Base-by-base conservation (phyloP, 768 basidiomycete species). In the Sporobolomyces roseus region DNA sequence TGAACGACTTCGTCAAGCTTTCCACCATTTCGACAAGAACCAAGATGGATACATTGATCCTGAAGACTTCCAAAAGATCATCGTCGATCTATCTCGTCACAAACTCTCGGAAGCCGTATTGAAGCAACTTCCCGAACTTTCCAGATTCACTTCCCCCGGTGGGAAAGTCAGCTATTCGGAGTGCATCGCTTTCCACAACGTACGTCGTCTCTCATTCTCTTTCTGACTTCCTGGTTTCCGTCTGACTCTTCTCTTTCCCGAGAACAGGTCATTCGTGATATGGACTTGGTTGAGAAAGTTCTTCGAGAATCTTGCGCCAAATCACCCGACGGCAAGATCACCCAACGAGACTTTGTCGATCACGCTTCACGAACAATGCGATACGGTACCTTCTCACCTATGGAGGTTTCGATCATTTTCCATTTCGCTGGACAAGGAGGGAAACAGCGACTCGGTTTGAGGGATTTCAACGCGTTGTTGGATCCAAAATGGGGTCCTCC, bases 331-430 rank as follows among this genome's bases (percentile, higher is more conserved):
- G 94, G 94, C 8, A 88, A 92, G 59, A 97, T 99, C 81, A 89
- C 91, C 79, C 87, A 38, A 21, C 60, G 86, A n/a, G 96, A 98
- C 79, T 98, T 99, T 80, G 83, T 94, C 65, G 88, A 97, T 78
- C 82, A 96, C 78, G 85, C 92, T 19, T 87, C 89, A 32, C 84
- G 87, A 41, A 88, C 83, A 73, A 91, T 93, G 74, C 88, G 94
- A 43, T 97, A 98, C 79, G 89, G 91, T 45, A 84, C 94, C 60
- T 97, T 97, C 79, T 93, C 92, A 1, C 94, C 94, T 6, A 94
- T 97, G 90, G 94, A 98, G 79, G 91, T 89, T n/a, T 85, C 88
- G 61, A 96, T 98, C 76, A 87, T 99, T 75, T 99, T 97, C 81
- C 94, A 99, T 79, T 98, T 97, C 80, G 93, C 93, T 32, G 87